A percentile compares a stretch with the other conserved stretches of the same genome.
Evolutionary conservation across 2,329 filamentous ascomycete species (phyloP).

Genomic region (Albifimbria verrucaria): DNA sequence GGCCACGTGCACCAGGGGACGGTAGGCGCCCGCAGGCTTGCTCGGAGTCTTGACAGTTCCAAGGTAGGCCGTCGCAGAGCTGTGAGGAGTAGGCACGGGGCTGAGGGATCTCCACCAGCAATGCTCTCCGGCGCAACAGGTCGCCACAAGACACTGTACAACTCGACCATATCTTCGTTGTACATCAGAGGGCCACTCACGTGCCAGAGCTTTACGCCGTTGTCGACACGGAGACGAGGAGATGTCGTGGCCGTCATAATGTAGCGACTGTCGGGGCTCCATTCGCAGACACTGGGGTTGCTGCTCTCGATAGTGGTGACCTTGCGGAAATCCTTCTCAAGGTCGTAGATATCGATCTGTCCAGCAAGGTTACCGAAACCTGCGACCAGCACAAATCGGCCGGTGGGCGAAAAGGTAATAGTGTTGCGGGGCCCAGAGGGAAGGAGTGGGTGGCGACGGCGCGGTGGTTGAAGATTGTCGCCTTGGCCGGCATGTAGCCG

Average conservation of each 20-base stretch:
- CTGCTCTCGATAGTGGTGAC: slow-evolving; percentile 91
- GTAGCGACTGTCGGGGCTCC: slow-evolving; percentile 93
- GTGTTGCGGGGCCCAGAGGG: slow-evolving; percentile 87
- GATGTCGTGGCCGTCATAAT: slow-evolving; percentile 98
- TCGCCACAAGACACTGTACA: slow-evolving; percentile 89
- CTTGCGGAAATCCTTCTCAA: slow-evolving; percentile 91
- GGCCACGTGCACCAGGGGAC: slow-evolving; percentile 91
- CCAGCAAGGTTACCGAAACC: slow-evolving; percentile 97
- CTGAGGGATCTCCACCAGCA: slow-evolving; percentile 67
- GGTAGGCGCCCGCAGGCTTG: slow-evolving; percentile 95
- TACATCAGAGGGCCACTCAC: slow-evolving; percentile 87
- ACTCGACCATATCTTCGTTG: slow-evolving; percentile 88
- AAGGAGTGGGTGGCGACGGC: slow-evolving; percentile 82
- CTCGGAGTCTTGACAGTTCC: slow-evolving; percentile 89
- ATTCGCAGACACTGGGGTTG: slow-evolving; percentile 94
- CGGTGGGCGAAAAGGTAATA: slow-evolving; percentile 89
- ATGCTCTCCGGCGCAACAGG: slow-evolving; percentile 64
- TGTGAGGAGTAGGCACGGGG: slow-evolving; percentile 72
- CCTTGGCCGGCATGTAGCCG: slow-evolving; percentile 98
- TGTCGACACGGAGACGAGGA: slow-evolving; percentile 91
- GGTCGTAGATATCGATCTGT: slow-evolving; percentile 95
- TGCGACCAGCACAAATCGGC: slow-evolving; percentile 87
- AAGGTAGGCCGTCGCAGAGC: slow-evolving; percentile 78
- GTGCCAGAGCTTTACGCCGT: slow-evolving; percentile 94
- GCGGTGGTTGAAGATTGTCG: slow-evolving; percentile 92